Percentiles rank a stretch among this genome's conserved stretches.
Evolutionary conservation across 192 early-diverging fungal species (phyloP).

Genomic region (Rhizophagus prolifer): DNA sequence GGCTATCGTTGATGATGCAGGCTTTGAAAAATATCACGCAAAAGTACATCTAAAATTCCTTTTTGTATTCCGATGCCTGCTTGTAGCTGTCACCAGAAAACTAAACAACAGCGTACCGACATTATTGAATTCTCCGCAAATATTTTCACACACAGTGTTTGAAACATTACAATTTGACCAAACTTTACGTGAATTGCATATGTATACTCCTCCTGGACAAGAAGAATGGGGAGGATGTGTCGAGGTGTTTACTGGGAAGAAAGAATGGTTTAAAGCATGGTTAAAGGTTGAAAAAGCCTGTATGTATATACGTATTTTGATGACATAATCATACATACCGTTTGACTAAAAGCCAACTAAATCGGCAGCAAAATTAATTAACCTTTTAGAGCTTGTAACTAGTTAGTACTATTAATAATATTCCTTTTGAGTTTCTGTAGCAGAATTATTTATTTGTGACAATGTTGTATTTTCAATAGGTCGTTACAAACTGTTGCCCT

Average conservation of each 20-base stretch:
- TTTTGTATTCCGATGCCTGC: slow-evolving; percentile 36
- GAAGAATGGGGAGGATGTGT: slow-evolving; percentile 45
- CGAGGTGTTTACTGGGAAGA: slow-evolving; percentile 54
- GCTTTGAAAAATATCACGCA: slow-evolving; percentile 46
- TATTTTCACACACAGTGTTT: slow-evolving; percentile 65
- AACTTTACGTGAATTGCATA: slow-evolving; percentile 61
- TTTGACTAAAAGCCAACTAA: slow-evolving; percentile 49
- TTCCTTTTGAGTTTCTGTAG: slow-evolving; percentile 13
- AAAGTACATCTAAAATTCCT: slow-evolving; percentile 39
- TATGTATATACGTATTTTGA: slow-evolving; percentile 32
- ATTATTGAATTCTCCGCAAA: slow-evolving; percentile 54
- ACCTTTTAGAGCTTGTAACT: slow-evolving; percentile 62
- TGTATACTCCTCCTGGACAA: slow-evolving; percentile 47
- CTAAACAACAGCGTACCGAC: slow-evolving; percentile 49
- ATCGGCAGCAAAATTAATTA: slow-evolving; percentile 57
- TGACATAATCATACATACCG: neutral
- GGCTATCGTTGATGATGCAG: slow-evolving; percentile 53
- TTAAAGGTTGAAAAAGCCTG: slow-evolving; percentile 64
- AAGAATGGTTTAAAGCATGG: slow-evolving; percentile 65
- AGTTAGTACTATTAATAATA: slow-evolving; percentile 43
- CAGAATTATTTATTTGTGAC: neutral
- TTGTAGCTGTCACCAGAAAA: slow-evolving; percentile 58
- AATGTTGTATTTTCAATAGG: slow-evolving; percentile 35
- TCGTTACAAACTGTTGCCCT: slow-evolving; percentile 58
- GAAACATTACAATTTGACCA: slow-evolving; percentile 70